A percentile compares a stretch with the other conserved stretches of the same genome.
Conservation (phyloP, 1,284 basidiomycete species). For the Singerocomus rubriflavus region DNA sequence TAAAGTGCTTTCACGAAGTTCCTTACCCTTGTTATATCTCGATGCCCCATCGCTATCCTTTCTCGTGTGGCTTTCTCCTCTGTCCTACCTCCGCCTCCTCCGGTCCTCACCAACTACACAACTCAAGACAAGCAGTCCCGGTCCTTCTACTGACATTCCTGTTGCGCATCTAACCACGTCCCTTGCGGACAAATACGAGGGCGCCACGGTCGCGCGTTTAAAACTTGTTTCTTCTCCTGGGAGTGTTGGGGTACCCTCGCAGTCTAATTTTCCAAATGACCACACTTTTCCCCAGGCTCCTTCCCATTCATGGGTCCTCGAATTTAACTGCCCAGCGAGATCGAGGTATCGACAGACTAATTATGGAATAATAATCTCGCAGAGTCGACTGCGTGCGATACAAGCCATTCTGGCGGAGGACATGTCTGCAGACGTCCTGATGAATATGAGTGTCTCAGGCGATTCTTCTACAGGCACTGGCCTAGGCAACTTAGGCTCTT, state of each 20-base stretch:
- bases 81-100: conserved; percentile 60
- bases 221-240: conserved; percentile 41
- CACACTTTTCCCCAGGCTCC: conserved; percentile 21
- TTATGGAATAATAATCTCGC: conserved; percentile 64
- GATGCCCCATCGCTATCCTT: conserved; percentile 66
- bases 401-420: conserved; percentile 22
- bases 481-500: conserved; percentile 25
- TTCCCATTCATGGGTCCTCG: conserved; percentile 60
- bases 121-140: conserved; percentile 7
- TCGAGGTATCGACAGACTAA: conserved; percentile 37
- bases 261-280: conserved; percentile 22
- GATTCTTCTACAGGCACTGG: conserved; percentile 13
- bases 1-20: conserved; percentile 35
- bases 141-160: conserved; percentile 46
- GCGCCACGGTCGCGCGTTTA: conserved; percentile 57
- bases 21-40: conserved; percentile 67
- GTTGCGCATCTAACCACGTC: conserved; percentile 44
- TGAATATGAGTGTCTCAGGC: conserved; percentile 21
- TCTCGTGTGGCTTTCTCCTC: conserved; percentile 63
- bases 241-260: conserved; percentile 6
- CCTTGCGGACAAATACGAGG: conserved; percentile 42
- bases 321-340: conserved; percentile 52
- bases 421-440: conserved; percentile 26
- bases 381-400: conserved; percentile 61
- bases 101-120: conserved; percentile 34